Evolutionary conservation across 2,329 filamentous ascomycete genomes (phyloP).

Genomic region (Trichoderma sp.): DNA sequence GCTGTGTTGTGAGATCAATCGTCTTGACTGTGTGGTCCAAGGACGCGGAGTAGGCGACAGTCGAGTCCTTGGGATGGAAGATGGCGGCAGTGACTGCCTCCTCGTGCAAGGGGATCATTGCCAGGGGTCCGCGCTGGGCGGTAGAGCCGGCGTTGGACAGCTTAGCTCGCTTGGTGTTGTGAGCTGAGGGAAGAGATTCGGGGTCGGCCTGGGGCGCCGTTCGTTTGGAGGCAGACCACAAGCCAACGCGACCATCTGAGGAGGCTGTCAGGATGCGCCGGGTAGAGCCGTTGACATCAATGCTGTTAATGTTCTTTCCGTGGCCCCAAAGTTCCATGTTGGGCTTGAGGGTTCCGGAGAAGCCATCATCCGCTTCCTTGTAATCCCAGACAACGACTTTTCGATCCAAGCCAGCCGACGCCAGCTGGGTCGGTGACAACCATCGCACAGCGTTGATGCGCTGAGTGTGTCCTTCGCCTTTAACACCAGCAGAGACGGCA

Average conservation of each 20-base stretch:
- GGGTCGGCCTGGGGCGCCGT: slow-evolving; percentile 73
- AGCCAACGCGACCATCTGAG: slow-evolving; percentile 77
- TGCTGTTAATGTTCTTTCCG: slow-evolving; percentile 68
- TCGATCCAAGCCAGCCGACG: slow-evolving; percentile 80
- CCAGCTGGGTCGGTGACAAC: slow-evolving; percentile 74
- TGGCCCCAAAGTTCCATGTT: slow-evolving; percentile 84
- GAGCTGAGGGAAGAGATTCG: slow-evolving; percentile 66
- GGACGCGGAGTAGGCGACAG: slow-evolving; percentile 87
- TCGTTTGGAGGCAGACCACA: slow-evolving; percentile 83
- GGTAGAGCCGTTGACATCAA: slow-evolving; percentile 72
- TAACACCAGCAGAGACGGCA: slow-evolving; percentile 68
- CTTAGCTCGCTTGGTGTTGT: slow-evolving; percentile 77
- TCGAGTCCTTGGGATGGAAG: slow-evolving; percentile 83
- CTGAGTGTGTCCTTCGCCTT: slow-evolving; percentile 71
- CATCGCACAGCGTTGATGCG: slow-evolving; percentile 84
- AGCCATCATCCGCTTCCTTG: slow-evolving; percentile 62
- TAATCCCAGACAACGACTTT: slow-evolving; percentile 92
- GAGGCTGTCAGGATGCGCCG: slow-evolving; percentile 84
- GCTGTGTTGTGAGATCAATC: slow-evolving; percentile 81
- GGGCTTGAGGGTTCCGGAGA: slow-evolving; percentile 65
- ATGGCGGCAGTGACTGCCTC: slow-evolving; percentile 75
- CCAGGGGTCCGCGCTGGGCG: slow-evolving; percentile 77
- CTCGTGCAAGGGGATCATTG: slow-evolving; percentile 71
- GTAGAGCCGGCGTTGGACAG: slow-evolving; percentile 45
- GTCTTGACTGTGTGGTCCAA: slow-evolving; percentile 91